These are phyloP conservation scores for Crepidotus variabilis DNA, from an alignment of 768 basidiomycete species.

Conservation along the genomic window DNA sequence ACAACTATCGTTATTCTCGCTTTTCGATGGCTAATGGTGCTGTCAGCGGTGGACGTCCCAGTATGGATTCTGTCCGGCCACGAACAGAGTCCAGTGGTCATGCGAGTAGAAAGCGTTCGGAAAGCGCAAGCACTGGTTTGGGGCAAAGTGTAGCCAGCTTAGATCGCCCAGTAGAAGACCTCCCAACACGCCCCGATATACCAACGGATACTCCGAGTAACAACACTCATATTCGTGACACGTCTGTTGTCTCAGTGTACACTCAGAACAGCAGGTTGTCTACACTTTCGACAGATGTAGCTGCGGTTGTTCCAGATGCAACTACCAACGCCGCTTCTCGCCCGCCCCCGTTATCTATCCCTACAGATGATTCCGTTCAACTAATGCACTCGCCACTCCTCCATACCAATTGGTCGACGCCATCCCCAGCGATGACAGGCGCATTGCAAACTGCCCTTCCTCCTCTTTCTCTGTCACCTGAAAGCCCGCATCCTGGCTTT, in stretches of 20 bases:
- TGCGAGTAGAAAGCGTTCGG: slow-evolving; percentile 9
- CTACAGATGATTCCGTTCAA: too few species aligned
- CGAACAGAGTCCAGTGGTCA: slow-evolving; percentile 2
- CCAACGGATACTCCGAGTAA: neutral
- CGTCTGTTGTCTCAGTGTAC: slow-evolving; percentile 30
- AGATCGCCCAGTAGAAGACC: neutral
- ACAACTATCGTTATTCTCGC: slow-evolving; percentile 73
- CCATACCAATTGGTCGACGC: slow-evolving; percentile 5
- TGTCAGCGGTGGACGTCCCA: slow-evolving; percentile 3
- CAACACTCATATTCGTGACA: neutral
- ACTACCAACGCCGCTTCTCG: neutral
- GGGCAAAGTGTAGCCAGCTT: neutral
- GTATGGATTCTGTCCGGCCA: slow-evolving; percentile 13
- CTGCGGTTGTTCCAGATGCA: neutral
- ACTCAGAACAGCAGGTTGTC: slow-evolving; percentile 26
- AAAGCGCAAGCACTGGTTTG: neutral
- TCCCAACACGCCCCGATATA: neutral
- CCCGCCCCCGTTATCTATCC: slow-evolving; percentile 1
- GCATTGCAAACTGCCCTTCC: slow-evolving; percentile 2
- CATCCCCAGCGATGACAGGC: neutral
- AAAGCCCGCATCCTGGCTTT: neutral
- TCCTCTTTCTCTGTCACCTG: neutral
- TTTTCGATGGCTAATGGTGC: slow-evolving; percentile 41
- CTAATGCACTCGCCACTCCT: slow-evolving; percentile 1
- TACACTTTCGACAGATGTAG: neutral